Evolutionary conservation across 164 flowering plant species (phyloP), one percentile per base, ranked within the genome.

Genomic region (Echeveria elegans): DNA sequence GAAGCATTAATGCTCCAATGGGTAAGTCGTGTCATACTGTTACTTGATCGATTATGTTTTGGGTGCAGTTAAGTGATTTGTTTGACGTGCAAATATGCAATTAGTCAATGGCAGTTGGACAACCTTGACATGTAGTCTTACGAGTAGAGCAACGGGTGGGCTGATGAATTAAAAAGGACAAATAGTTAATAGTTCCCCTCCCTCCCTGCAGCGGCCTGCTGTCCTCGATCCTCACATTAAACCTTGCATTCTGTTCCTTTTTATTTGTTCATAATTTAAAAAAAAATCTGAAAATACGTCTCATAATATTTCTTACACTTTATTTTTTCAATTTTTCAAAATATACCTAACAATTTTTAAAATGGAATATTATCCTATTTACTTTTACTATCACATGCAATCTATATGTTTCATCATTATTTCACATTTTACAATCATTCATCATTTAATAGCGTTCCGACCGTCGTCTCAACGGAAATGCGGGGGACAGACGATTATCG

Each of bases 91-190:
- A 56, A 28, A 26, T 56, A 56, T n/a, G n/a, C n/a, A n/a, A n/a
- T n/a, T n/a, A n/a, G 30, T 24, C 59, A 53, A 53, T 23, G 19
- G 18, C 61, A 56, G 61, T 56, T 56, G 32, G 61, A 56, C 61
- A 56, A 56, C 61, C 61, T 24, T 56, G 19, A 24, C 61, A 56
- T 56, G 61, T 11, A 56, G 31, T 3, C 32, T 11, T 28, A 56
- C 32, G 61, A 28, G 61, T 56, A 56, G n/a, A 23, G 6, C 12
- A 56, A 56, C 18, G 32, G 19, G 61, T 56, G 31, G 61, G 31
- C 32, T 56, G 19, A 26, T 19, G 32, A 2, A 28, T 56, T 56
- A 56, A 56, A 29, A 26, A 56, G 32, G 14, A 56, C 32, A 56
- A 3, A n/a, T n/a, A n/a, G n/a, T n/a, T n/a, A n/a, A n/a, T 28